phyloP scores from a whole-genome alignment of 768 basidiomycete species.

The Pisolithus tinctorius region DNA sequence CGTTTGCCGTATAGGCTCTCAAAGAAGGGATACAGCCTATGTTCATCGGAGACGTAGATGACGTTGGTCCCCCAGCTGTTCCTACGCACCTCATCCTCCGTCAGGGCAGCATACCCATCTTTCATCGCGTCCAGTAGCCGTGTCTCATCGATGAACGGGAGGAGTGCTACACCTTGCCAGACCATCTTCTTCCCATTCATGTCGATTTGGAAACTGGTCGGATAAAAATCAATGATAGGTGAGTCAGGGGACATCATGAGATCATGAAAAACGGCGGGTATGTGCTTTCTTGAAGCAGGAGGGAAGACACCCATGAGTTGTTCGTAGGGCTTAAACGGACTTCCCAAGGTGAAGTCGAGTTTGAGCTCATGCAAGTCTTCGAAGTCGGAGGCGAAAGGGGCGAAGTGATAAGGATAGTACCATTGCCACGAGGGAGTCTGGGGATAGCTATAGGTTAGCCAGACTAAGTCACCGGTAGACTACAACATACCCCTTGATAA shows the following conservation, averaged over 20 bases:
- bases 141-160: conserved; percentile 90
- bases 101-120: conserved; percentile 53
- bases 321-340: conserved; percentile 95
- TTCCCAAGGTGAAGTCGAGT: conserved; percentile 70
- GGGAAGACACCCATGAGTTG: conserved; percentile 99
- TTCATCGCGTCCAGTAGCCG: conserved; percentile 83
- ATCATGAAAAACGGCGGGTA: conserved; percentile 77
- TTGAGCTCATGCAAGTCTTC: conserved; percentile 70
- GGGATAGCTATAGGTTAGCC: conserved; percentile 11
- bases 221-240: conserved; percentile 96
- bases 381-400: conserved; percentile 96
- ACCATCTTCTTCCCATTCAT: conserved; percentile 99
- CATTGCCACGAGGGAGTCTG: conserved; percentile 95
- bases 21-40: conserved; percentile 81
- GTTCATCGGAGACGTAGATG: conserved; percentile 77
- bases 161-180: conserved; percentile 96
- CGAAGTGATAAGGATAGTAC: conserved; percentile 99
- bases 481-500: conserved; percentile 82
- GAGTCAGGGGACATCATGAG: conserved; percentile 86
- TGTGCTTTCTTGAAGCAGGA: conserved; percentile 77
- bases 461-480: not conserved
- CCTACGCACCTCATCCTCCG: conserved; percentile 74
- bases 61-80: conserved; percentile 83
- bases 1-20: conserved; percentile 88
- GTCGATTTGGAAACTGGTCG: conserved; percentile 85